phyloP scores from a whole-genome alignment of 2,329 filamentous ascomycete genomes.

The Amylocarpus encephaloides region DNA sequence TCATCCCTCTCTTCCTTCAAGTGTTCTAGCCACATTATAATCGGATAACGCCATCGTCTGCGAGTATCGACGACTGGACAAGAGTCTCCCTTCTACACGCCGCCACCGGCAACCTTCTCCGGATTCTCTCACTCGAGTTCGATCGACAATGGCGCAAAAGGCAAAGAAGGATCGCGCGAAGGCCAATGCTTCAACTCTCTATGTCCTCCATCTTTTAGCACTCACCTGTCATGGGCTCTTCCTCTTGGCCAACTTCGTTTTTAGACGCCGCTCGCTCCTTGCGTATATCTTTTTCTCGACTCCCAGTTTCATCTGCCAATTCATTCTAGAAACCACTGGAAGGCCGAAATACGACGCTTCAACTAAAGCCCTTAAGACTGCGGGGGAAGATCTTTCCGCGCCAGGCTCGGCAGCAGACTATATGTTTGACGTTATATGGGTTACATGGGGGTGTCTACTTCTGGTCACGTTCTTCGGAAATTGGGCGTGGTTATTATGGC shows the following conservation, averaged over 20 bases:
- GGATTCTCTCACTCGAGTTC: background rate
- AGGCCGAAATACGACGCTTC: constrained; percentile 66
- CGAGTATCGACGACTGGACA: background rate
- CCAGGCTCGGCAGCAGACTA: constrained; percentile 91
- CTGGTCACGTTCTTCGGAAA: constrained; percentile 76
- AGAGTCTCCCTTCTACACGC: too few relatives aligned
- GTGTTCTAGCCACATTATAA: background rate
- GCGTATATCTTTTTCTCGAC: constrained; percentile 67
- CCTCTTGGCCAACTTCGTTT: constrained; percentile 59
- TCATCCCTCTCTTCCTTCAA: background rate
- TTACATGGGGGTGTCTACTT: constrained; percentile 75
- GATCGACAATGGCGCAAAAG: constrained; percentile 30
- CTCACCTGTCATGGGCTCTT: constrained; percentile 67
- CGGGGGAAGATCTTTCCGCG: constrained; percentile 83
- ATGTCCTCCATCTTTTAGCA: constrained; percentile 74
- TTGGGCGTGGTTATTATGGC: constrained; percentile 63
- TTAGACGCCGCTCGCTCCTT: constrained; percentile 56
- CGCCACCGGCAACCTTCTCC: too few relatives aligned
- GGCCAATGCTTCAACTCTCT: constrained; percentile 70
- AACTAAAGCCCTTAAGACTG: constrained; percentile 48
- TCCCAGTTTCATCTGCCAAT: constrained; percentile 74
- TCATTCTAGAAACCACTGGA: constrained; percentile 76
- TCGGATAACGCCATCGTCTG: too few relatives aligned
- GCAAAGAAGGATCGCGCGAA: constrained; percentile 54
- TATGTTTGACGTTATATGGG: constrained; percentile 96